Evolutionary conservation across 495 filamentous ascomycete genomes (phyloP).

Genomic region (Endocarpon pusillum): DNA sequence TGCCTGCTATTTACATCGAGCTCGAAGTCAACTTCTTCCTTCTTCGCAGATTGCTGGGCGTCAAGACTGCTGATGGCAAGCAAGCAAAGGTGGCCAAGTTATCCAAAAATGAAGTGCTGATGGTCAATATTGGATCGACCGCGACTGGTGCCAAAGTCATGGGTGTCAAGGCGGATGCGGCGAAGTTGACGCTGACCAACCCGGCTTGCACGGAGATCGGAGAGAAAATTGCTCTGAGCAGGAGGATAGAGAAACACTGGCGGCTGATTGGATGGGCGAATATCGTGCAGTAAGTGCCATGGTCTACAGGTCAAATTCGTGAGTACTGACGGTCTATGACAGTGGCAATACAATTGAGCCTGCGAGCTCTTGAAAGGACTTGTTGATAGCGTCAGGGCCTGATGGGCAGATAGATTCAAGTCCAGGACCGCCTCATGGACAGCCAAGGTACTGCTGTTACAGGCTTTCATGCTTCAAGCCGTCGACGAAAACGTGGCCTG

Average conservation of each 20-base stretch:
- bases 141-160: conserved; percentile 84
- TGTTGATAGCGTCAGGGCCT: too few relatives aligned
- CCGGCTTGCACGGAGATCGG: conserved; percentile 86
- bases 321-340: background rate
- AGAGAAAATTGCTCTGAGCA: conserved; percentile 90
- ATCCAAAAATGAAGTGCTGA: conserved; percentile 94
- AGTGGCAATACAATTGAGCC: background rate
- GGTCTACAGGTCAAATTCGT: background rate
- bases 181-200: conserved; percentile 73
- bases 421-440: too few relatives aligned
- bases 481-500: too few relatives aligned
- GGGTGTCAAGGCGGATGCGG: conserved; percentile 91
- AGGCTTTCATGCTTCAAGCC: too few relatives aligned
- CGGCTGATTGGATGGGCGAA: conserved; percentile 95
- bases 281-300: conserved; percentile 49
- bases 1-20: conserved; percentile 91
- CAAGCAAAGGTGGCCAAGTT: conserved; percentile 94
- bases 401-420: too few relatives aligned
- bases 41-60: conserved; percentile 80
- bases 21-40: conserved; percentile 99
- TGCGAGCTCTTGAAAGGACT: background rate
- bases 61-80: conserved; percentile 95
- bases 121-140: conserved; percentile 84
- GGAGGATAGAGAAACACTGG: conserved; percentile 99
- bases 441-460: too few relatives aligned